Conservation (phyloP, 345 rosid species). For the Nasturtium officinale region DNA sequence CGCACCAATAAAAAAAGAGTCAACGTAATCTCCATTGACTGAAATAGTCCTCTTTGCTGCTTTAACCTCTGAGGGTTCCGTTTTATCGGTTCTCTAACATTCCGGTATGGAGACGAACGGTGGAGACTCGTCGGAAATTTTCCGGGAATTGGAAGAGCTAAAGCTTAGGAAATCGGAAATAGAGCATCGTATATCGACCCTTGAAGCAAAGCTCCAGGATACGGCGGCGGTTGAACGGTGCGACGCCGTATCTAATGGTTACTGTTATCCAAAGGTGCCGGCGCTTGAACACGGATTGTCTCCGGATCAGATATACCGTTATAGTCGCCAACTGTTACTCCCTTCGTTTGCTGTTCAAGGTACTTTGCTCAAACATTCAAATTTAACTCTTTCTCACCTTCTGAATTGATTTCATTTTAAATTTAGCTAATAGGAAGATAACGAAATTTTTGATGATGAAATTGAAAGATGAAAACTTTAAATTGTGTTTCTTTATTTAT, state of each 20-base stretch:
- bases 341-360: constrained; percentile 92
- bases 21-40: constrained; percentile 25
- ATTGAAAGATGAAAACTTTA: constrained; percentile 23
- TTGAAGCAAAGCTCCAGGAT: constrained; percentile 68
- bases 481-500: not conserved
- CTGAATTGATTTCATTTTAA: not conserved
- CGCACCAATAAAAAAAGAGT: constrained; percentile 12
- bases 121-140: constrained; percentile 38
- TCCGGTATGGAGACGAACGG: constrained; percentile 48
- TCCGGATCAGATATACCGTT: constrained; percentile 74
- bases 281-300: constrained; percentile 54
- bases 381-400: not conserved
- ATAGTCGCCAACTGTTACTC: constrained; percentile 91
- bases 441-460: not conserved
- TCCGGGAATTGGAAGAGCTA: constrained; percentile 51
- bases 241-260: constrained; percentile 44
- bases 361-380: constrained; percentile 27
- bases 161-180: constrained; percentile 57
- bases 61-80: constrained; percentile 26
- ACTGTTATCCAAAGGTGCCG: constrained; percentile 38
- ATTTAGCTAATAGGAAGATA: not conserved
- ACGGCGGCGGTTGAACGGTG: constrained; percentile 15
- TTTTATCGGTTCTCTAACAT: not conserved
- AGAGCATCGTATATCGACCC: constrained; percentile 63
- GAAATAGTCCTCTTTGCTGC: not conserved